These are phyloP conservation scores for Aaosphaeria arxii DNA, from an alignment of 2,329 filamentous ascomycete species.

Conservation along the genomic window DNA sequence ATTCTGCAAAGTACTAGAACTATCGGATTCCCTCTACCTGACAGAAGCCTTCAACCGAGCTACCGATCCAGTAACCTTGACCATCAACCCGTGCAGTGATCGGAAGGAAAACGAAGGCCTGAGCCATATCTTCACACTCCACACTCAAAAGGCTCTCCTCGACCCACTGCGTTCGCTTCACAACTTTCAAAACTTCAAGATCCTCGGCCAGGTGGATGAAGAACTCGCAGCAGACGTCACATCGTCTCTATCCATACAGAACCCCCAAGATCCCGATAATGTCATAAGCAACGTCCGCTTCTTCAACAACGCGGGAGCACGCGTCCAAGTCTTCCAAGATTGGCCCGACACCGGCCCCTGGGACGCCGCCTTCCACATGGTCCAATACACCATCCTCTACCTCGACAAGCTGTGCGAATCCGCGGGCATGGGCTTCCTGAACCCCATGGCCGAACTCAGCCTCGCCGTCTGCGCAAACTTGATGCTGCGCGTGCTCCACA, in stretches of 20 bases:
- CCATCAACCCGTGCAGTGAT: neutral
- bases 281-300: neutral
- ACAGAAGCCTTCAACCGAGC: neutral
- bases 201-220: neutral
- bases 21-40: neutral
- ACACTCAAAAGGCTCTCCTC: neutral
- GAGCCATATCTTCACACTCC: neutral
- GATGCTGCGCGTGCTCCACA: neutral
- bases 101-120: neutral
- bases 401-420: neutral
- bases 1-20: neutral
- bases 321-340: neutral
- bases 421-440: neutral
- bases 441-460: neutral
- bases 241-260: neutral
- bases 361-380: neutral
- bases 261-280: neutral
- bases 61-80: neutral
- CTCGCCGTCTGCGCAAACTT: neutral
- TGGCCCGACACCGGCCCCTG: neutral
- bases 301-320: neutral
- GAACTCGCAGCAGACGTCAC: neutral
- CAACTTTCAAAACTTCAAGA: neutral
- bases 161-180: neutral
- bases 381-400: too few relatives aligned